Conservation (phyloP, 2,329 filamentous ascomycete species). For the Claviceps monticola region DNA sequence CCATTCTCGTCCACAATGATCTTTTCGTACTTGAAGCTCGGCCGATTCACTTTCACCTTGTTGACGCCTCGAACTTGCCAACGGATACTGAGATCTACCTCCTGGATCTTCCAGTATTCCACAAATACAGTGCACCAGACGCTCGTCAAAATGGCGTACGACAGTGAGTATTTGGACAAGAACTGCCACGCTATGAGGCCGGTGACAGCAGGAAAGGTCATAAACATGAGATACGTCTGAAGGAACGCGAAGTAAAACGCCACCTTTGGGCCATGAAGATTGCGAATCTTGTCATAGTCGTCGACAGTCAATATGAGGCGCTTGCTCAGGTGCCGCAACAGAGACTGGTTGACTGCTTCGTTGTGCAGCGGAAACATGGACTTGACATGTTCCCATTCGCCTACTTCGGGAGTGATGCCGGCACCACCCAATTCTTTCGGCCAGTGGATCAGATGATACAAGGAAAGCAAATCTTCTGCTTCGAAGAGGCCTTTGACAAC, state of each 20-base stretch:
- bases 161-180: constrained; percentile 54
- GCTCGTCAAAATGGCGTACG: constrained; percentile 52
- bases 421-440: constrained; percentile 45
- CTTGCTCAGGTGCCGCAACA: constrained; percentile 43
- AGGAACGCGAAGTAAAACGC: constrained; percentile 78
- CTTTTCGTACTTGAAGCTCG: constrained; percentile 50
- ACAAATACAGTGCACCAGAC: constrained; percentile 62
- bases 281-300: constrained; percentile 44
- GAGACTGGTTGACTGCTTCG: constrained; percentile 36
- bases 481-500: constrained; percentile 37
- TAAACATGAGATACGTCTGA: constrained; percentile 59
- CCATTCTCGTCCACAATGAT: constrained; percentile 49
- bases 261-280: constrained; percentile 47
- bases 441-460: constrained; percentile 54
- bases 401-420: constrained; percentile 42
- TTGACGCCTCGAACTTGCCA: constrained; percentile 62
- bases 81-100: constrained; percentile 55
- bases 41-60: constrained; percentile 49
- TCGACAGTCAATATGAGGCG: constrained; percentile 34
- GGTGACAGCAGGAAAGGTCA: constrained; percentile 54
- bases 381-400: constrained; percentile 46
- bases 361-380: constrained; percentile 52
- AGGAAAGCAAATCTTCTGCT: constrained; percentile 55
- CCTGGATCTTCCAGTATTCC: constrained; percentile 68
- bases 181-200: constrained; percentile 56